Evolutionary conservation across 2,329 filamentous ascomycete genomes (phyloP), one percentile per base, ranked within the genome.

Genomic region (Stylonectria norvegica): DNA sequence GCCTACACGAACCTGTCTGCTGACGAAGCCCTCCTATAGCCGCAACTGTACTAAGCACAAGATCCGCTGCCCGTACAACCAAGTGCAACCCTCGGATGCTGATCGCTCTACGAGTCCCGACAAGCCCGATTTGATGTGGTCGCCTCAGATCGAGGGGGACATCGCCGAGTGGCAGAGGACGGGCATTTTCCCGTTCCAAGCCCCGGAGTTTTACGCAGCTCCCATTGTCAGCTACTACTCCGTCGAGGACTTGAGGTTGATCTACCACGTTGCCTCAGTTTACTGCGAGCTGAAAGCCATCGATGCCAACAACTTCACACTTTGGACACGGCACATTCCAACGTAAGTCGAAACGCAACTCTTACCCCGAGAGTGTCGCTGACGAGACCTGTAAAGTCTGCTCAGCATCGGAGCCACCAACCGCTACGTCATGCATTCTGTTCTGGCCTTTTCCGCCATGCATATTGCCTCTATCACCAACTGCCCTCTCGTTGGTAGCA

Each of bases 21-120:
- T 50, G 39, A 53, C 34, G n/a, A 33, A 15, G 62, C 47, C 39
- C 23, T 40, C 30, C 18, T 31, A 22, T 59, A 95, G 90, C 72
- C 89, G 89, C 60, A 98, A 98, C 69, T 98, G 93, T 70, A 96
- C 91, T 47, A 98, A 97, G 71, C 93, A 98, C 71, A 95, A 96
- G 71, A 93, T 94, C 58, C 86, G 90, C 59, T 98, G 93, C 69
- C 93, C 95, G 57, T 98, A 97, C 72, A 94, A 95, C 76, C 90
- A 97, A 62, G 82, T 83, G 60, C 79, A 86, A 34, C 74, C 79
- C 32, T 56, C 63, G 38, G 82, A 86, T 52, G 73, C 79, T 53
- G 76, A 81, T 53, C 72, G 79, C 52, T 74, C 78, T 35, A 73
- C 77, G 25, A 71, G 73, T 29, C 79, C 78, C 50, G 79, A 81